Percentiles rank a stretch among this genome's conserved stretches.
phyloP scores from a whole-genome alignment of 1,284 basidiomycete genomes.

The Cutaneotrichosporon curvatum region DNA sequence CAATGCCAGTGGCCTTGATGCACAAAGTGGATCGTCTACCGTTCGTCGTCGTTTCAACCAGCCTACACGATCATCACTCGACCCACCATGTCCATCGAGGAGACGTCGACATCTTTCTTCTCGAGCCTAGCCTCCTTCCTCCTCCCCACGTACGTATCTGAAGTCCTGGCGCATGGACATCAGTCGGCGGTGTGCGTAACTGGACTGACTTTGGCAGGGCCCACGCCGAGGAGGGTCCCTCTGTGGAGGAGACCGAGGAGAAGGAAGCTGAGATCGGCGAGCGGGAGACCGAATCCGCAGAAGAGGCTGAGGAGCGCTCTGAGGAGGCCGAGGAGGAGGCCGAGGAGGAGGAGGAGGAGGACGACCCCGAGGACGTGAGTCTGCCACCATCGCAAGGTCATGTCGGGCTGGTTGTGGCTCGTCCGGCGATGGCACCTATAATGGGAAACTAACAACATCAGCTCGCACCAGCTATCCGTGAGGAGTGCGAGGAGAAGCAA shows the following conservation, averaged over 20 bases:
- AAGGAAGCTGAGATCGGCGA: slow-evolving; percentile 22
- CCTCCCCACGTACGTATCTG: slow-evolving; percentile 33
- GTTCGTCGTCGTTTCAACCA: neutral
- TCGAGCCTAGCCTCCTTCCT: slow-evolving; percentile 31
- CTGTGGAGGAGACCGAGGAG: slow-evolving; percentile 37
- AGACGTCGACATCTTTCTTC: slow-evolving; percentile 27
- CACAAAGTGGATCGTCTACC: slow-evolving; percentile 3
- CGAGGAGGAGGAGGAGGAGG: slow-evolving; percentile 46
- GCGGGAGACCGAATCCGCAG: slow-evolving; percentile 39
- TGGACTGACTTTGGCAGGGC: slow-evolving; percentile 25
- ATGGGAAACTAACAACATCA: too few species aligned
- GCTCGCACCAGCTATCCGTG: slow-evolving; percentile 58
- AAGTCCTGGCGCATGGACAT: neutral
- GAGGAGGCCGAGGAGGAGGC: slow-evolving; percentile 43
- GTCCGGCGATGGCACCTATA: too few species aligned
- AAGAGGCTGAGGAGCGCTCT: slow-evolving; percentile 37
- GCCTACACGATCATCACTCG: neutral
- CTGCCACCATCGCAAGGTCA: neutral
- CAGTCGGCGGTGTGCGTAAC: neutral
- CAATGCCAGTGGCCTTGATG: slow-evolving; percentile 6
- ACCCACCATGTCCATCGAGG: slow-evolving; percentile 17
- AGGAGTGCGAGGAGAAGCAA: slow-evolving; percentile 65
- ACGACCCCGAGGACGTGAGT: slow-evolving; percentile 74
- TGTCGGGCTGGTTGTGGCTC: neutral
- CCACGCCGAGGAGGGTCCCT: slow-evolving; percentile 44